Conservation (phyloP, 2,329 filamentous ascomycete species). For the Epichloe glyceriae region DNA sequence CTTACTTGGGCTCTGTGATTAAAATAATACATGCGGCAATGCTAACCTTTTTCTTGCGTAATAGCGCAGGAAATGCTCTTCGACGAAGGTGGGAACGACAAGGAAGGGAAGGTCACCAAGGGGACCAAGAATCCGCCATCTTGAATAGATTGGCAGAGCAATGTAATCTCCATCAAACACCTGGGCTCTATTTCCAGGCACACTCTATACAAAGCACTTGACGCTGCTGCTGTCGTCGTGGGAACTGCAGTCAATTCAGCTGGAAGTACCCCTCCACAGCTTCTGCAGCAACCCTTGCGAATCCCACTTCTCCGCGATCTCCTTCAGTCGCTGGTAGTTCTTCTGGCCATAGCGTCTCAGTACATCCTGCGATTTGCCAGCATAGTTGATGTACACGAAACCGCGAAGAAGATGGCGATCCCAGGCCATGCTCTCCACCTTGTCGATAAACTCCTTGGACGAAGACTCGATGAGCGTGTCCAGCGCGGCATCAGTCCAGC, state of each 20-base stretch:
- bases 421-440: slow-evolving; percentile 14
- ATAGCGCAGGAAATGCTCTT: slow-evolving; percentile 51
- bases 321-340: slow-evolving; percentile 21
- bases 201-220: no score
- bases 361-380: slow-evolving; percentile 26
- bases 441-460: slow-evolving; percentile 20
- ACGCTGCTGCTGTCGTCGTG: no score
- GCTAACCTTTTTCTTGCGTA: not conserved
- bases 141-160: no score
- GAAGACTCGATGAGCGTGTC: slow-evolving; percentile 11
- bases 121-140: no score
- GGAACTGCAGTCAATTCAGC: slow-evolving; percentile 8
- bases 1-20: not conserved
- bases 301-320: slow-evolving; percentile 24
- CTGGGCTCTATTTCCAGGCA: no score
- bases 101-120: slow-evolving; percentile 23
- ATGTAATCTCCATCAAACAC: no score
- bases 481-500: not conserved
- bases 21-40: no score
- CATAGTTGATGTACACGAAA: slow-evolving; percentile 35
- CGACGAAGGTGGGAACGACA: slow-evolving; percentile 30
- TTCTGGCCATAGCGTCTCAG: slow-evolving; percentile 26
- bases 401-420: slow-evolving; percentile 18
- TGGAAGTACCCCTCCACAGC: slow-evolving; percentile 28
- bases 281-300: slow-evolving; percentile 22